Evolutionary conservation across 2,329 filamentous ascomycete species (phyloP).

Genomic region (Colletotrichum sp.): DNA sequence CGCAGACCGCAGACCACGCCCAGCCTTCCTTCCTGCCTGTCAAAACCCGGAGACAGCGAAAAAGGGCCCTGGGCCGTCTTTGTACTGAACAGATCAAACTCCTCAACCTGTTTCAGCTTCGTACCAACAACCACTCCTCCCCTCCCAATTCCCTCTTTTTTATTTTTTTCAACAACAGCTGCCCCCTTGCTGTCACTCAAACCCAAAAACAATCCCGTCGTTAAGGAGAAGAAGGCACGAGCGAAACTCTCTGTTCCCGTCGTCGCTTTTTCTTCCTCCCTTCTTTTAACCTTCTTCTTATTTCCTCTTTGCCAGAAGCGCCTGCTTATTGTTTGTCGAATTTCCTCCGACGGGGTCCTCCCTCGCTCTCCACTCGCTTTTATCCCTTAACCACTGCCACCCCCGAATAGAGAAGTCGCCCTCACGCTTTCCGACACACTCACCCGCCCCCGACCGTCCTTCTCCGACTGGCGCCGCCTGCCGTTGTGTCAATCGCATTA

Average conservation of each 20-base stretch:
- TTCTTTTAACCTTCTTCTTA: neutral
- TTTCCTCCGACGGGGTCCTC: slow-evolving; percentile 10
- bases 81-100: slow-evolving; percentile 36
- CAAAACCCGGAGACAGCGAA: slow-evolving; percentile 19
- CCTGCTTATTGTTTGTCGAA: slow-evolving; percentile 10
- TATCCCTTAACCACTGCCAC: slow-evolving; percentile 6
- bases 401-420: neutral
- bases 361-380: slow-evolving; percentile 20
- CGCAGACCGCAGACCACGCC: neutral
- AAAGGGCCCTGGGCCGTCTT: slow-evolving; percentile 29
- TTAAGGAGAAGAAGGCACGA: neutral
- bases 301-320: neutral
- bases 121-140: slow-evolving; percentile 24
- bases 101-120: slow-evolving; percentile 38
- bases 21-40: slow-evolving; percentile 6
- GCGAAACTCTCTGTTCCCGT: neutral
- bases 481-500: neutral
- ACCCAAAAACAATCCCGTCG: slow-evolving; percentile 1
- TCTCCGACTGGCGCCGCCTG: neutral
- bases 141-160: slow-evolving; percentile 26
- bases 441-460: neutral
- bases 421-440: neutral
- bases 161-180: slow-evolving; percentile 15
- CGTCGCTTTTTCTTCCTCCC: neutral
- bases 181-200: slow-evolving; percentile 3